Base-by-base conservation (phyloP, 805 yeast genomes). In the Pichia californica region DNA sequence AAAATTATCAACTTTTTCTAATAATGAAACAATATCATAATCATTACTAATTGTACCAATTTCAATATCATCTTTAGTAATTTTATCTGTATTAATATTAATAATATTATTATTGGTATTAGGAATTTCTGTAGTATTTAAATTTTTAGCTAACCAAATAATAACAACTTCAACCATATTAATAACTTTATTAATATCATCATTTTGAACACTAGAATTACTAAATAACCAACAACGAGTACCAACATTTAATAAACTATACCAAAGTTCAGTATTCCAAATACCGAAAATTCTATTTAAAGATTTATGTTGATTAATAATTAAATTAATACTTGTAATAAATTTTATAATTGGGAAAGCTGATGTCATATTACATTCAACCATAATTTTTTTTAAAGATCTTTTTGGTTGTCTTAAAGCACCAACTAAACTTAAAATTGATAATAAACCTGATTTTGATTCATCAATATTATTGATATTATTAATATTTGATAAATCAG, bases 221-320 rank as follows among this genome's bases (percentile, higher is more conserved):
- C 48, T 44, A 25, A 41, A 36, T 31, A 49, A 31, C 52, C 52
- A 49, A 36, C 45, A 46, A 27, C 50, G 42, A 14, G 48, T 38
- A 13, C 44, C 31, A 19, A 44, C 50, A 40, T 37, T 44, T 21
- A 46, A 28, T 3, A 46, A 35, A n/a, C 45, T 29, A 30, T 39
- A 49, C 46, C 42, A 49, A 16, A 49, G 36, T 16, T 38, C 41
- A 3, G 41, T 37, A 31, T 49, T 49, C 52, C 52, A 49, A 25
- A 44, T 21, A 14, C 50, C 43, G 28, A 49, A 49, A 7, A 49
- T 36, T n/a, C 41, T 23, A 23, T 30, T 35, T 10, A 44, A 26
- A 5, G 21, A 9, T 20, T 36, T 15, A 2, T 31, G 33, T 8
- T 31, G 25, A 6, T 35, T 13, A 6, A 46, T 21, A 4, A 8